Conservation (phyloP, 495 filamentous ascomycete species). For the Tuber brumale region DNA sequence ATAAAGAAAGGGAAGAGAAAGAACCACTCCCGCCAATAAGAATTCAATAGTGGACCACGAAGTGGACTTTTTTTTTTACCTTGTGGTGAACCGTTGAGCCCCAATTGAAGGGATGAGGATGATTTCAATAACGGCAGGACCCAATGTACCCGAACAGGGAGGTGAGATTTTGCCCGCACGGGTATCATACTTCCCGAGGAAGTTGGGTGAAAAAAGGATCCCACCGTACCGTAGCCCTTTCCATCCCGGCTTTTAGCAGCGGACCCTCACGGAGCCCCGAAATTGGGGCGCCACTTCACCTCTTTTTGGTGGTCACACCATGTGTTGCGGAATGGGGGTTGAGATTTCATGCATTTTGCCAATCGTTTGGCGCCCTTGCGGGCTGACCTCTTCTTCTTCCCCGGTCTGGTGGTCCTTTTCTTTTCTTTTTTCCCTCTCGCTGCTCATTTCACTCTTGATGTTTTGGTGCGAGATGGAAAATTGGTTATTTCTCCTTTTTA, state of each 20-base stretch:
- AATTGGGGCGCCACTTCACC: background rate
- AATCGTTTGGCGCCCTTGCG: background rate
- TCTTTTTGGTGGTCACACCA: background rate
- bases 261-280: background rate
- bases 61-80: background rate
- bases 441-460: background rate
- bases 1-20: background rate
- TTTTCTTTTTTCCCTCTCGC: background rate
- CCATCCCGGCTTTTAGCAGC: background rate
- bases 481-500: background rate
- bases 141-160: background rate
- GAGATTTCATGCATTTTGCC: slow-evolving; percentile 1
- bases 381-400: background rate
- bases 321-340: background rate
- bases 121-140: background rate
- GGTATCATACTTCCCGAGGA: background rate
- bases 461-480: background rate
- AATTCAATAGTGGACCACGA: background rate
- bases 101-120: background rate
- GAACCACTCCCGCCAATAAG: background rate
- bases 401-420: background rate
- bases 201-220: background rate
- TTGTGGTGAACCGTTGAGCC: background rate
- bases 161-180: background rate
- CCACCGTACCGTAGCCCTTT: background rate